phyloP scores from a whole-genome alignment of 2,329 filamentous ascomycete species.

The Dactylellina sp. region DNA sequence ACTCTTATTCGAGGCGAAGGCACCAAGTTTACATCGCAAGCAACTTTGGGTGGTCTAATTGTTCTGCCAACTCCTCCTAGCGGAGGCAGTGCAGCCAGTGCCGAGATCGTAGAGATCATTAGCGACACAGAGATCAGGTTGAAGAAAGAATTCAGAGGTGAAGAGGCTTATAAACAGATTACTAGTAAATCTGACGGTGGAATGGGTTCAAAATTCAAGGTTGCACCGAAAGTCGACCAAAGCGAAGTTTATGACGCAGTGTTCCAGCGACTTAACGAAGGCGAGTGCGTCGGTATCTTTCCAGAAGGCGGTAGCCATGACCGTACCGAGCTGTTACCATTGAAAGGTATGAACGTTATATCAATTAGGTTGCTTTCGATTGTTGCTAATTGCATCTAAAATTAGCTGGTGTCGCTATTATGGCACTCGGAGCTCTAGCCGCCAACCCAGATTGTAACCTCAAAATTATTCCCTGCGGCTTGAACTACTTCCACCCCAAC shows the following conservation, averaged over 20 bases:
- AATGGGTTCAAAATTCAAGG: constrained; percentile 83
- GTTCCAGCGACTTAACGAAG: constrained; percentile 81
- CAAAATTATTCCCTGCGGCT: constrained; percentile 94
- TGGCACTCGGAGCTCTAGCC: constrained; percentile 91
- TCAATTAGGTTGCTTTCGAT: constrained; percentile 1
- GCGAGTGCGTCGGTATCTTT: constrained; percentile 95
- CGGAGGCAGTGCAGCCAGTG: constrained; percentile 78
- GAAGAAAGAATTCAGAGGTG: constrained; percentile 87
- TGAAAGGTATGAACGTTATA: constrained; percentile 72
- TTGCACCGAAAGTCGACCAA: constrained; percentile 93
- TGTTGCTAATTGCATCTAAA: constrained; percentile 46
- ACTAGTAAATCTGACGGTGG: constrained; percentile 81
- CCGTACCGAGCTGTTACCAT: constrained; percentile 85
- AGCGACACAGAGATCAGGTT: constrained; percentile 83
- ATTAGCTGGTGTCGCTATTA: constrained; percentile 90
- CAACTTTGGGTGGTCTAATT: constrained; percentile 82
- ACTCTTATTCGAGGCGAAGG: constrained; percentile 81
- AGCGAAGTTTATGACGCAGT: constrained; percentile 93
- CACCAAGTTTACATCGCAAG: constrained; percentile 83
- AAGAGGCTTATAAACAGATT: constrained; percentile 79
- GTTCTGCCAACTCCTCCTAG: constrained; percentile 76
- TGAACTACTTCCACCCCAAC: constrained; percentile 99
- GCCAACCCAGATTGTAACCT: constrained; percentile 87
- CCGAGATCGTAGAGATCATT: constrained; percentile 84
- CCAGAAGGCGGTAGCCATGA: constrained; percentile 97